Percentiles rank a stretch among this genome's conserved stretches.
Evolutionary conservation across 352 stramenopile genomes (phyloP).

Genomic region (Blastocystis hominis): DNA sequence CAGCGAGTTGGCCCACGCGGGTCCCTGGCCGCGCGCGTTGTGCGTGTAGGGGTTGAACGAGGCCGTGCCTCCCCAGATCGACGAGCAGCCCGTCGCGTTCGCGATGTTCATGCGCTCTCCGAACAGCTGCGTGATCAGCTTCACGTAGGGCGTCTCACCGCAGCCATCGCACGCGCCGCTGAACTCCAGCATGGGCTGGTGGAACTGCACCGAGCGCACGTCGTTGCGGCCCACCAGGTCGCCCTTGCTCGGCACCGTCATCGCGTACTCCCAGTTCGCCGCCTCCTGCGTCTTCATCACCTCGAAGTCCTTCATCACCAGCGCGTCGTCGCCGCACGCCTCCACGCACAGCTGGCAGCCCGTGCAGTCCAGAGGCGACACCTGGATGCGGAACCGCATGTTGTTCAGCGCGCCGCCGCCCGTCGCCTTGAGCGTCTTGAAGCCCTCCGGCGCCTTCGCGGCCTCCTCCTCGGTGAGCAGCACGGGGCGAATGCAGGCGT

Average conservation of each 20-base stretch:
- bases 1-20: constrained; percentile 64
- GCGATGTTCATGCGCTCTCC: constrained; percentile 68
- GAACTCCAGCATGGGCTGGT: constrained; percentile 66
- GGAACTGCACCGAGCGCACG: constrained; percentile 65
- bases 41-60: constrained; percentile 66
- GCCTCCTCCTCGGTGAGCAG: constrained; percentile 66
- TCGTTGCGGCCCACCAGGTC: constrained; percentile 64
- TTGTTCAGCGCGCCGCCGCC: constrained; percentile 61
- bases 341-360: constrained; percentile 66
- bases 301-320: constrained; percentile 65
- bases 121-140: constrained; percentile 68
- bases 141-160: constrained; percentile 67
- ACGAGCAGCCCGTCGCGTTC: constrained; percentile 66
- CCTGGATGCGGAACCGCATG: constrained; percentile 65
- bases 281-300: constrained; percentile 28
- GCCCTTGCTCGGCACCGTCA: constrained; percentile 63
- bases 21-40: constrained; percentile 61
- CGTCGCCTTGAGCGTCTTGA: constrained; percentile 64
- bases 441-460: constrained; percentile 63
- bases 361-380: constrained; percentile 67
- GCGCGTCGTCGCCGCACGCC: constrained; percentile 65
- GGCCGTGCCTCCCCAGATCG: constrained; percentile 65
- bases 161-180: constrained; percentile 65
- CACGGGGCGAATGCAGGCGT: constrained; percentile 66
- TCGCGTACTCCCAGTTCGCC: constrained; percentile 65